Conservation (phyloP, 176 grass and related monocot genomes). For the Guadua angustifolia region DNA sequence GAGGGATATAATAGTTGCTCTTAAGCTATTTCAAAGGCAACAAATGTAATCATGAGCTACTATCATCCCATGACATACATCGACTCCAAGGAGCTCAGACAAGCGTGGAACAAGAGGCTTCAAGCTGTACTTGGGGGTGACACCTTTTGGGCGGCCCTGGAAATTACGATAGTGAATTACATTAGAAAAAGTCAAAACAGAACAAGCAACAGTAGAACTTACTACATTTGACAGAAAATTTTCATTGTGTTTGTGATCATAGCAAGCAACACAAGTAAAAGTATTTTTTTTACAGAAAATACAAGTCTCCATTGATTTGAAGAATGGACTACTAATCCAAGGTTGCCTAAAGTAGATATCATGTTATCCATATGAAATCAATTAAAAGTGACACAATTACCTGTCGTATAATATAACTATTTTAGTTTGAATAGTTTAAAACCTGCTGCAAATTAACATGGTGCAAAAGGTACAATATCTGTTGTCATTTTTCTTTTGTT, state of each 20-base stretch:
- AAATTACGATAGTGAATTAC: constrained; percentile 15
- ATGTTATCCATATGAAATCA: neutral
- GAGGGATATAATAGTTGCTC: neutral
- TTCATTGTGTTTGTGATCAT: neutral
- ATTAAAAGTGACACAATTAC: neutral
- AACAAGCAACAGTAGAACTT: neutral
- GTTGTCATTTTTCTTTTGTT: neutral
- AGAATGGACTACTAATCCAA: constrained; percentile 8
- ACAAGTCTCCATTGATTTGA: neutral
- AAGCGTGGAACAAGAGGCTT: constrained; percentile 92
- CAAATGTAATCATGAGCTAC: neutral
- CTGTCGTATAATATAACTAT: neutral
- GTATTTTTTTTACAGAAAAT: neutral
- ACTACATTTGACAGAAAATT: neutral
- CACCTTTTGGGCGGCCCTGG: constrained; percentile 94
- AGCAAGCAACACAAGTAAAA: neutral
- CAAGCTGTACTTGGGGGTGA: constrained; percentile 93
- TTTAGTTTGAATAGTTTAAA: neutral
- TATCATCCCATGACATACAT: constrained; percentile 56
- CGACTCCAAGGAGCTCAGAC: constrained; percentile 83
- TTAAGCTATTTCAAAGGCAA: constrained; percentile 6
- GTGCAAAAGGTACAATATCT: neutral
- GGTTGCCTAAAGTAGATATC: neutral
- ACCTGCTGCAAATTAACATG: neutral
- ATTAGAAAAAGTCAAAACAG: neutral